Conservation (phyloP, 768 basidiomycete species). For the Xanthoconium purpureum region DNA sequence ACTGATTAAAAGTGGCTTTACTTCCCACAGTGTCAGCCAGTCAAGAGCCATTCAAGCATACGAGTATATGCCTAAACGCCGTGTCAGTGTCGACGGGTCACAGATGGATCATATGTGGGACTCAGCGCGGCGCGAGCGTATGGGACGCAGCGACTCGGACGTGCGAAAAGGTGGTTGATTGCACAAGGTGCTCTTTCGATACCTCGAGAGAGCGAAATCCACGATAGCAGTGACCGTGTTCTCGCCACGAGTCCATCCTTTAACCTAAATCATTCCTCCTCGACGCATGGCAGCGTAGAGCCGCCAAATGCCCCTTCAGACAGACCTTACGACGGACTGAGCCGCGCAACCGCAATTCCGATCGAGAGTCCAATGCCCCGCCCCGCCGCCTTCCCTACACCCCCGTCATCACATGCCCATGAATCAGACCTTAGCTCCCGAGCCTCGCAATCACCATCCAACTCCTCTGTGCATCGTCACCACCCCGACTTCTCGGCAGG, state of each 20-base stretch:
- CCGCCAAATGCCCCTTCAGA: neutral
- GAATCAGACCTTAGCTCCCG: conserved; percentile 21
- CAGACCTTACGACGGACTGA: conserved; percentile 3
- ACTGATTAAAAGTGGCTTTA: no score
- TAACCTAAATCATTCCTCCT: neutral
- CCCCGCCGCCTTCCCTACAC: conserved; percentile 19
- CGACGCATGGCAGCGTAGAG: neutral
- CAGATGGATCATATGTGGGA: neutral
- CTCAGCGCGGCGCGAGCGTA: no score
- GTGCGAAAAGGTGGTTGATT: no score
- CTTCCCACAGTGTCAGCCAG: no score
- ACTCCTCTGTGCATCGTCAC: conserved; percentile 24
- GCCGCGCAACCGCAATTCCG: conserved; percentile 15
- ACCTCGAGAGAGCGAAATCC: neutral
- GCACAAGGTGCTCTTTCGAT: conserved; percentile 49
- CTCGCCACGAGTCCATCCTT: neutral
- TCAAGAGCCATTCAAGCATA: no score
- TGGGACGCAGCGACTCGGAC: no score
- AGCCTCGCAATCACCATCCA: conserved; percentile 26
- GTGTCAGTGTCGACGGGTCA: no score
- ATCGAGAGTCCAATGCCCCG: conserved; percentile 12
- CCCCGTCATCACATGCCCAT: conserved; percentile 15
- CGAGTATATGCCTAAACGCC: no score
- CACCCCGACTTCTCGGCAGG: neutral
- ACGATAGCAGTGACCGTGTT: neutral